These are phyloP conservation scores for Paxillus ammoniavirescens DNA, from an alignment of 768 basidiomycete species.

Conservation along the genomic window DNA sequence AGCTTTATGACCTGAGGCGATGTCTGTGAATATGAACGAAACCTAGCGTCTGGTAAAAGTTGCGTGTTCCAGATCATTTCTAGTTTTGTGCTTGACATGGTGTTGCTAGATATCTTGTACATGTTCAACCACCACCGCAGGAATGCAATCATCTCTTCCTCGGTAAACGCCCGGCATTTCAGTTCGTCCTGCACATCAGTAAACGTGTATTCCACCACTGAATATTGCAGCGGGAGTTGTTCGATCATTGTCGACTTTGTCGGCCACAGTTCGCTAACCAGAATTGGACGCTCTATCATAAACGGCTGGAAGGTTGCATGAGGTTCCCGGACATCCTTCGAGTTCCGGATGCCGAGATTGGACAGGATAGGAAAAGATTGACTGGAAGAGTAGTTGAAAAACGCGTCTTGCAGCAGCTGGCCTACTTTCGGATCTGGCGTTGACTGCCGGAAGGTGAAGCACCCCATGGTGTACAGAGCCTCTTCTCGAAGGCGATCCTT, in stretches of 20 bases:
- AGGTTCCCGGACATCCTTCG: constrained; percentile 68
- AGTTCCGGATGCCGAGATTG: constrained; percentile 63
- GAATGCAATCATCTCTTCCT: constrained; percentile 71
- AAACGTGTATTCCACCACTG: constrained; percentile 70
- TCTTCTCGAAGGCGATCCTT: not conserved
- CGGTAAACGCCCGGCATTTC: constrained; percentile 55
- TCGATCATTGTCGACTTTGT: constrained; percentile 54
- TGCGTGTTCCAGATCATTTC: not conserved
- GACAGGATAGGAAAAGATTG: constrained; percentile 70
- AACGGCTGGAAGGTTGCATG: constrained; percentile 66
- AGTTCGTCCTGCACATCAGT: constrained; percentile 78
- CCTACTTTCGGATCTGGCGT: constrained; percentile 82
- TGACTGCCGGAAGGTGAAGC: constrained; percentile 84
- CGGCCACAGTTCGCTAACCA: constrained; percentile 30
- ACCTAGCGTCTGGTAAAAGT: constrained; percentile 17
- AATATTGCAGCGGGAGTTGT: constrained; percentile 54
- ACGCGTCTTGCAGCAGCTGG: constrained; percentile 61
- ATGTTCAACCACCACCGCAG: constrained; percentile 76
- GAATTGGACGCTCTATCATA: constrained; percentile 67
- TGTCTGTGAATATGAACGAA: constrained; percentile 27
- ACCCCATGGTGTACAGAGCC: constrained; percentile 75
- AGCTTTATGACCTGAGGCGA: too few relatives aligned
- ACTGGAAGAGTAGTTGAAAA: constrained; percentile 60
- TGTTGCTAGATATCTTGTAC: not conserved
- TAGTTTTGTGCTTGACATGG: too few relatives aligned